phyloP scores from a whole-genome alignment of 208 protist genomes.

The Dictyostelium gargantuum region DNA sequence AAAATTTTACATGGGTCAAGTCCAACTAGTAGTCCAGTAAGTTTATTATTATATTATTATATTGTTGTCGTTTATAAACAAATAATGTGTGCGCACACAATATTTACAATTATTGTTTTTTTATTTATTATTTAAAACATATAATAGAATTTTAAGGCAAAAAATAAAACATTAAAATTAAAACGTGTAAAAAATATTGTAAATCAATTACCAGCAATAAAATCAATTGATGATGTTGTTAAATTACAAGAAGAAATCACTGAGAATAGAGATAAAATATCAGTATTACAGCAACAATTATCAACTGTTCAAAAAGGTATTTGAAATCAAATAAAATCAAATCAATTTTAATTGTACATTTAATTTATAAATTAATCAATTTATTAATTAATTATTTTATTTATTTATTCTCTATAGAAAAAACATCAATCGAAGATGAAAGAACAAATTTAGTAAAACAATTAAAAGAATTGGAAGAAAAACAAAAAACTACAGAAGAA shows the following conservation, averaged over 20 bases:
- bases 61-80: no score
- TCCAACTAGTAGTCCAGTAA: slow-evolving; percentile 42
- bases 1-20: slow-evolving; percentile 29
- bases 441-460: neutral
- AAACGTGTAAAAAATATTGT: slow-evolving; percentile 31
- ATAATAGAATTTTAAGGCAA: slow-evolving; percentile 41
- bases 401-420: neutral
- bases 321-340: no score
- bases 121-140: neutral
- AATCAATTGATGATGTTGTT: slow-evolving; percentile 52
- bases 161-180: slow-evolving; percentile 21
- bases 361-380: no score
- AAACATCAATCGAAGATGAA: slow-evolving; percentile 14
- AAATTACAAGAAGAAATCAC: slow-evolving; percentile 65
- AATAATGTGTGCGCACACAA: no score
- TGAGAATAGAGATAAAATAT: slow-evolving; percentile 58
- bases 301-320: slow-evolving; percentile 2
- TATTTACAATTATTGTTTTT: no score
- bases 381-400: neutral
- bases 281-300: slow-evolving; percentile 33
- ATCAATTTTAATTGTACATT: no score
- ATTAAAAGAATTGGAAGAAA: slow-evolving; percentile 36
- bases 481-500: neutral
- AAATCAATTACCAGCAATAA: slow-evolving; percentile 17
- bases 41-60: neutral